A percentile compares a stretch with the other conserved stretches of the same genome.
These are phyloP conservation scores for Pseudogymnoascus sp. DNA, from an alignment of 2,329 filamentous ascomycete species.

Conservation along the genomic window DNA sequence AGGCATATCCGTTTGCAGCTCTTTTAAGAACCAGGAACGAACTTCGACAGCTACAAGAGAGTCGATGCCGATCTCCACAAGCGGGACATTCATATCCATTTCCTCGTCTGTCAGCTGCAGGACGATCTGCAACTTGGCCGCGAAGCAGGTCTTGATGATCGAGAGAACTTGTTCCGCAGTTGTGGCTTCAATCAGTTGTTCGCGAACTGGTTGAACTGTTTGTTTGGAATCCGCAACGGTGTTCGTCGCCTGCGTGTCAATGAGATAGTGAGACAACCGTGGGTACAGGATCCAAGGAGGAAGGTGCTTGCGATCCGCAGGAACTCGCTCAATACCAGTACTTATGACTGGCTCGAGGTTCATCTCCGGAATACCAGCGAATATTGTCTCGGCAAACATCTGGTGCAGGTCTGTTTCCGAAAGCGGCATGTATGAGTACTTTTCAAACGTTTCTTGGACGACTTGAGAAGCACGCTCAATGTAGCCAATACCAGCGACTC, in stretches of 20 bases:
- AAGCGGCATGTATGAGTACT: slow-evolving; percentile 13
- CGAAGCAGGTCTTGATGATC: not conserved
- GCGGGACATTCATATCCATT: not conserved
- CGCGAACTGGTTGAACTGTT: not conserved
- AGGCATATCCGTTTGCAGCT: slow-evolving; percentile 13
- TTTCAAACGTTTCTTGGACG: not conserved
- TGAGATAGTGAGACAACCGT: slow-evolving; percentile 18
- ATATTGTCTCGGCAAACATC: slow-evolving; percentile 16
- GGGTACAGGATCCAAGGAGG: slow-evolving; percentile 22
- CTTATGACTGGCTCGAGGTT: slow-evolving; percentile 1
- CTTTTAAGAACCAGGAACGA: slow-evolving; percentile 15
- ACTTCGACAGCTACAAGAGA: slow-evolving; percentile 19
- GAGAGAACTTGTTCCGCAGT: not conserved
- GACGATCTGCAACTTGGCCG: not conserved
- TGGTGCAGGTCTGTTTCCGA: slow-evolving; percentile 21
- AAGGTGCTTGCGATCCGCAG: slow-evolving; percentile 7
- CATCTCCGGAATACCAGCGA: not conserved
- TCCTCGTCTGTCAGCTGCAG: not conserved
- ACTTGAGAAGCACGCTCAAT: slow-evolving; percentile 18
- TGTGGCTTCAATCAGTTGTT: not conserved
- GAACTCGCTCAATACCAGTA: slow-evolving; percentile 9
- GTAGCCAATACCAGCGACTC: not conserved
- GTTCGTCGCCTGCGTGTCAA: slow-evolving; percentile 11
- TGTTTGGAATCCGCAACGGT: slow-evolving; percentile 8
- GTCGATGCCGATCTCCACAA: slow-evolving; percentile 16